Percentiles rank a stretch among this genome's conserved stretches.
These are phyloP conservation scores for Pistacia integerrima DNA, from an alignment of 345 rosid species.

Conservation along the genomic window DNA sequence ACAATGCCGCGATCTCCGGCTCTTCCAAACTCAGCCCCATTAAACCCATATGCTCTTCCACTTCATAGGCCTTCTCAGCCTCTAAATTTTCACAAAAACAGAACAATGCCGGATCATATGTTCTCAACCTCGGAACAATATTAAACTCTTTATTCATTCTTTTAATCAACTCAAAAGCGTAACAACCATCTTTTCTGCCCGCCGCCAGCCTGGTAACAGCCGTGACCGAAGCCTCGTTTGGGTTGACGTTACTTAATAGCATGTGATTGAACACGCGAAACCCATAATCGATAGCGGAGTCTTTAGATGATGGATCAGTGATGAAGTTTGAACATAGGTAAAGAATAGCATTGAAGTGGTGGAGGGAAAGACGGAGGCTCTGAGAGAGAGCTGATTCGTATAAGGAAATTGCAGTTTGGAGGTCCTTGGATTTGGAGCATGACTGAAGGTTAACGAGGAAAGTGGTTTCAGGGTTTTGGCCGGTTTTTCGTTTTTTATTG, in stretches of 20 bases:
- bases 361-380: conserved; percentile 47
- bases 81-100: conserved; percentile 69
- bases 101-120: conserved; percentile 71
- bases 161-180: conserved; percentile 66
- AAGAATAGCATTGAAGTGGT: conserved; percentile 67
- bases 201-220: conserved; percentile 69
- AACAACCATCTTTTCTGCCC: conserved; percentile 72
- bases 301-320: conserved; percentile 36
- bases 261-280: conserved; percentile 61
- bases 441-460: conserved; percentile 63
- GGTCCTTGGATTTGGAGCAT: conserved; percentile 62
- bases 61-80: conserved; percentile 72
- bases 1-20: conserved; percentile 59
- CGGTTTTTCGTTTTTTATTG: conserved; percentile 47
- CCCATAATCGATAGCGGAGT: conserved; percentile 42
- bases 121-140: conserved; percentile 65
- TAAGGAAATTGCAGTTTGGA: conserved; percentile 63
- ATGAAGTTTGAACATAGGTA: conserved; percentile 65
- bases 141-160: conserved; percentile 44
- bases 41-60: conserved; percentile 68
- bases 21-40: conserved; percentile 66
- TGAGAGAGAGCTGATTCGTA: conserved; percentile 52
- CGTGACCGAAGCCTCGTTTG: conserved; percentile 75
- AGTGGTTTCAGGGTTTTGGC: conserved; percentile 51
- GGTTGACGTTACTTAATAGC: conserved; percentile 46